phyloP scores from a whole-genome alignment of 441 rosid species.

The Populus trichocarpa region DNA sequence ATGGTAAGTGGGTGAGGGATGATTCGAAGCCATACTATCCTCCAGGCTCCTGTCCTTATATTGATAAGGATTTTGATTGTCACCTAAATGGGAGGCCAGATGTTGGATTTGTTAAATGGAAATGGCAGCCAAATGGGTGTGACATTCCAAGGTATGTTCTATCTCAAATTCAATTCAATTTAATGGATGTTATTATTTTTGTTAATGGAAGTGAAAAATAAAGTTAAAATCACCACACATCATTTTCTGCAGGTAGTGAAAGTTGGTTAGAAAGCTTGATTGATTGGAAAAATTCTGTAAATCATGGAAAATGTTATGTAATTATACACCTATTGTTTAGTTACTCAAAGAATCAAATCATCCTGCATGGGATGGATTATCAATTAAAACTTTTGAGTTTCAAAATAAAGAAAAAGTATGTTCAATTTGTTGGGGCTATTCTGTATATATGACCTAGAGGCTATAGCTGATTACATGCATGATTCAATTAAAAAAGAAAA shows the following conservation, averaged over 20 bases:
- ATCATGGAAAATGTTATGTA: neutral
- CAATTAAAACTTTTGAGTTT: neutral
- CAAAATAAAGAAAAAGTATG: neutral
- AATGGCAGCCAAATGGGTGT: slow-evolving; percentile 74
- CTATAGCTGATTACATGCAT: neutral
- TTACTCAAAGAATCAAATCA: neutral
- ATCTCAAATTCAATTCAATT: neutral
- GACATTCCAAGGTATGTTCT: slow-evolving; percentile 54
- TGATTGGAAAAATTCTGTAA: neutral
- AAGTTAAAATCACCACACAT: neutral
- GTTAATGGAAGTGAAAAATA: neutral
- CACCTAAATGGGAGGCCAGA: slow-evolving; percentile 66
- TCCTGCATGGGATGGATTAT: neutral
- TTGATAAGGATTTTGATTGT: slow-evolving; percentile 67
- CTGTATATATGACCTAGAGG: too few relatives aligned
- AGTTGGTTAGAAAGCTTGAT: neutral
- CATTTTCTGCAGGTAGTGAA: neutral
- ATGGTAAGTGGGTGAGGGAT: slow-evolving; percentile 66
- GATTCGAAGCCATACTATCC: slow-evolving; percentile 59
- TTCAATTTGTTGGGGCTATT: neutral
- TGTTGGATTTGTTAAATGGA: slow-evolving; percentile 47
- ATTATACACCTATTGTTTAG: neutral
- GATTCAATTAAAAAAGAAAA: neutral
- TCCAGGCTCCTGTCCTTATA: slow-evolving; percentile 61
- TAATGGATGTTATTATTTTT: neutral